phyloP scores from a whole-genome alignment of 768 basidiomycete genomes.

The Mycena albidolilacea region DNA sequence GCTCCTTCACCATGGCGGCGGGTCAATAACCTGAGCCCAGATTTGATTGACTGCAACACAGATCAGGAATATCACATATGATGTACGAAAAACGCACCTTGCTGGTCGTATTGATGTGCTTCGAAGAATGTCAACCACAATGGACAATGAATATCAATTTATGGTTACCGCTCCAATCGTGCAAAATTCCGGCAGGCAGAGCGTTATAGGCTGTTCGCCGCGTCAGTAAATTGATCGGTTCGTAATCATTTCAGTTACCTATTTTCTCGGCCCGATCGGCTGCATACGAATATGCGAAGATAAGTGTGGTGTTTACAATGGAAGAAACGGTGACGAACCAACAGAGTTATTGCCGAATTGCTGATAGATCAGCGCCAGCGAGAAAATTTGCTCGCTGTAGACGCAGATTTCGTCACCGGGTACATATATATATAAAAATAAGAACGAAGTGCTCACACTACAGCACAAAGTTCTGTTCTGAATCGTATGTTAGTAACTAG shows the following conservation, averaged over 20 bases:
- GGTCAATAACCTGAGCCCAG: constrained; percentile 57
- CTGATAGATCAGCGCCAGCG: constrained; percentile 57
- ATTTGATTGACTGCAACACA: constrained; percentile 55
- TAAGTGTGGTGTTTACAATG: not conserved
- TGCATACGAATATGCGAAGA: not conserved
- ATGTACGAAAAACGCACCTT: constrained; percentile 44
- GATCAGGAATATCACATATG: not conserved
- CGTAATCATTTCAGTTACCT: constrained; percentile 40
- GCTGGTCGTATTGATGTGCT: constrained; percentile 62
- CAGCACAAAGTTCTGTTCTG: constrained; percentile 57
- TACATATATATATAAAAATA: not conserved
- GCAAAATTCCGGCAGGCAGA: constrained; percentile 55
- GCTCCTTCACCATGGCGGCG: constrained; percentile 31
- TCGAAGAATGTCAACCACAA: not conserved
- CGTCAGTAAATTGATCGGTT: constrained; percentile 2
- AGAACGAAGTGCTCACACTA: constrained; percentile 50
- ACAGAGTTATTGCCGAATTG: constrained; percentile 59
- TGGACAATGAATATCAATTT: not conserved
- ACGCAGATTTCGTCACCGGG: not conserved
- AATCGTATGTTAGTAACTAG: not conserved
- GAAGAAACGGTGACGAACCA: constrained; percentile 17
- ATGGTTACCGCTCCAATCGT: constrained; percentile 55
- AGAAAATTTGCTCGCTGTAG: constrained; percentile 60
- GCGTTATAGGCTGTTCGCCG: constrained; percentile 54
- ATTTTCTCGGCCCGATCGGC: constrained; percentile 58